phyloP scores from a whole-genome alignment of 2,329 filamentous ascomycete genomes.

The Penicillium sp. region DNA sequence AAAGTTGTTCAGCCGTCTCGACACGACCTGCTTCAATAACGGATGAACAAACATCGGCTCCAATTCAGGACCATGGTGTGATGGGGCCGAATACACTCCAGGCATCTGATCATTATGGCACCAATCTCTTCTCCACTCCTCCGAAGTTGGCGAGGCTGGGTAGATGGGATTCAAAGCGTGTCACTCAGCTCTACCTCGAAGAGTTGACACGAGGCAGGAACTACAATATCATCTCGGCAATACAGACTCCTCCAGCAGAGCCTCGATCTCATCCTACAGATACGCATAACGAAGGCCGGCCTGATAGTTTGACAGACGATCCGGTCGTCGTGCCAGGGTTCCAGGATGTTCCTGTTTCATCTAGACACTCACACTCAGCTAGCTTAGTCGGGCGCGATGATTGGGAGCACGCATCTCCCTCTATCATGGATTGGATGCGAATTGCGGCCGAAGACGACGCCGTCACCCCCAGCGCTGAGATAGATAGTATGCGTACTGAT shows the following conservation, averaged over 20 bases:
- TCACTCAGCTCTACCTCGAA: conserved; percentile 54
- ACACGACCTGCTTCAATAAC: conserved; percentile 41
- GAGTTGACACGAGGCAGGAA: conserved; percentile 40
- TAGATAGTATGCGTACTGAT: conserved; percentile 24
- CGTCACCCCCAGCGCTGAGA: conserved; percentile 37
- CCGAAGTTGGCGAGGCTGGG: conserved; percentile 53
- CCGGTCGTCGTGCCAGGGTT: conserved; percentile 34
- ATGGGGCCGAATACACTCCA: conserved; percentile 40
- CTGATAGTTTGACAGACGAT: conserved; percentile 35
- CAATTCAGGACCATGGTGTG: conserved; percentile 33
- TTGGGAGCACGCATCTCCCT: conserved; percentile 49
- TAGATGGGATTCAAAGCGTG: conserved; percentile 53
- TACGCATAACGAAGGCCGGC: conserved; percentile 17
- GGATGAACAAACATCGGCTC: conserved; percentile 16
- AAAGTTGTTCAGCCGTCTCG: conserved; percentile 36
- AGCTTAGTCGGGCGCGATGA: conserved; percentile 47
- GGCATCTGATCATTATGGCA: conserved; percentile 36
- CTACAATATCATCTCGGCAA: conserved; percentile 20
- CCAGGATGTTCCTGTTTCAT: conserved; percentile 28
- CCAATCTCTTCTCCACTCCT: conserved; percentile 46
- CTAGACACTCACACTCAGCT: conserved; percentile 35
- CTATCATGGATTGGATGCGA: conserved; percentile 49
- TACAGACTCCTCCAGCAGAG: conserved; percentile 25
- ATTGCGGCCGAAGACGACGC: conserved; percentile 41
- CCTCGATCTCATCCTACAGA: conserved; percentile 14